These are phyloP conservation scores for Trametes meyenii DNA, from an alignment of 768 basidiomycete genomes.

Conservation along the genomic window DNA sequence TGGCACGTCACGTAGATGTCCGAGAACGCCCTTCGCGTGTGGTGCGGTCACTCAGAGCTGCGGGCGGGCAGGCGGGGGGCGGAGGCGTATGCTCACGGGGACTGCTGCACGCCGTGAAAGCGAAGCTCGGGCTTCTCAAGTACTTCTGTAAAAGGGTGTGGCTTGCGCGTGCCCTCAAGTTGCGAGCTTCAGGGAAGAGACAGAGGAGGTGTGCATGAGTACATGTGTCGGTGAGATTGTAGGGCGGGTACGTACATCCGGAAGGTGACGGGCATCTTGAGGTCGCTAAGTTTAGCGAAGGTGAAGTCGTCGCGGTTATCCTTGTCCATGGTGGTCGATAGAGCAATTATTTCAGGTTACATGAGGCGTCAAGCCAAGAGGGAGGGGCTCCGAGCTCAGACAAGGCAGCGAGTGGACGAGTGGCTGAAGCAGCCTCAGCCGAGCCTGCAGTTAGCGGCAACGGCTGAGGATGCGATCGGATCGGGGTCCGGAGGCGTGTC, in stretches of 20 bases:
- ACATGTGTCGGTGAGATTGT: too few species aligned
- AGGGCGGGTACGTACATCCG: slow-evolving; percentile 59
- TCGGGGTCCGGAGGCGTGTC: slow-evolving; percentile 9
- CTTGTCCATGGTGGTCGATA: slow-evolving; percentile 49
- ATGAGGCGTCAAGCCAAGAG: too few species aligned
- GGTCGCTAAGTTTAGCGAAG: slow-evolving; percentile 87
- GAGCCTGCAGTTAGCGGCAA: background rate
- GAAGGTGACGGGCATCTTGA: slow-evolving; percentile 86
- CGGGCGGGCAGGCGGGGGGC: slow-evolving; percentile 10
- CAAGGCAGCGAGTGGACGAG: background rate
- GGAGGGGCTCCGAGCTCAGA: background rate
- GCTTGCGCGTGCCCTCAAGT: slow-evolving; percentile 80
- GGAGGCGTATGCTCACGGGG: slow-evolving; percentile 52
- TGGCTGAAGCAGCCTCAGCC: background rate
- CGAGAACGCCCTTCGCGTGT: slow-evolving; percentile 65
- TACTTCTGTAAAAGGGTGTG: slow-evolving; percentile 74
- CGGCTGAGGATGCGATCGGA: slow-evolving; percentile 1
- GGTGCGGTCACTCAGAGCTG: slow-evolving; percentile 24
- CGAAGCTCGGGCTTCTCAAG: slow-evolving; percentile 81
- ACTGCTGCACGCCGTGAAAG: slow-evolving; percentile 85
- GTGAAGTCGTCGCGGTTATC: slow-evolving; percentile 86
- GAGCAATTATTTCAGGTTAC: background rate
- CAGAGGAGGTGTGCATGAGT: background rate
- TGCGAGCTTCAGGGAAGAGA: slow-evolving; percentile 59
- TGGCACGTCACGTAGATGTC: slow-evolving; percentile 95